Percentiles rank a stretch among this genome's conserved stretches.
These are phyloP conservation scores for Chaetomiaceae sp. DNA, from an alignment of 2,329 filamentous ascomycete species.

Conservation along the genomic window DNA sequence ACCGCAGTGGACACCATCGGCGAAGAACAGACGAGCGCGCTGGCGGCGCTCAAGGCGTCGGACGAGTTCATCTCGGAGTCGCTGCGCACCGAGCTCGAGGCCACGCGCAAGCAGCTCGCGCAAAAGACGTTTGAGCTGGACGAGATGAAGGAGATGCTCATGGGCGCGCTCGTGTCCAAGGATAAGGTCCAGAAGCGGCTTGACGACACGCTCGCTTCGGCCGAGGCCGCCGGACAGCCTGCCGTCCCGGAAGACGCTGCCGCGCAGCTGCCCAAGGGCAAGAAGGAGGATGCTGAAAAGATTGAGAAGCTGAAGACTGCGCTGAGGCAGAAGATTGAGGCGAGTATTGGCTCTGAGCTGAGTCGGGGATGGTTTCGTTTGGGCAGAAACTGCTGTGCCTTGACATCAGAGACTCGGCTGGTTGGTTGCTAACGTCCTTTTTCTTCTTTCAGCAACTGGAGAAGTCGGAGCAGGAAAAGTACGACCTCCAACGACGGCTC, in stretches of 20 bases:
- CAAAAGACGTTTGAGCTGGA: constrained; percentile 48
- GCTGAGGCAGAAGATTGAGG: constrained; percentile 55
- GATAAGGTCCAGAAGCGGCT: constrained; percentile 54
- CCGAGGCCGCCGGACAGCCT: constrained; percentile 33
- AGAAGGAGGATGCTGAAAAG: constrained; percentile 41
- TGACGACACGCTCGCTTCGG: constrained; percentile 36
- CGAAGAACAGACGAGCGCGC: constrained; percentile 49
- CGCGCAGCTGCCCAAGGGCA: constrained; percentile 37
- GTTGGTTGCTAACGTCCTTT: not conserved
- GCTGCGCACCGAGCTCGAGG: constrained; percentile 53
- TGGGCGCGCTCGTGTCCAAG: constrained; percentile 56
- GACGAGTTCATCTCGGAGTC: constrained; percentile 56
- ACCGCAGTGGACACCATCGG: constrained; percentile 46
- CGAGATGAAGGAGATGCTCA: constrained; percentile 54
- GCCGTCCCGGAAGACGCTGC: constrained; percentile 27
- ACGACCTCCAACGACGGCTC: constrained; percentile 51
- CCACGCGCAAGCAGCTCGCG: constrained; percentile 48
- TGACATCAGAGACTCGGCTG: no score
- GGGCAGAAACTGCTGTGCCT: no score
- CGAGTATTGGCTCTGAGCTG: constrained; percentile 36
- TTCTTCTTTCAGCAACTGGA: constrained; percentile 48
- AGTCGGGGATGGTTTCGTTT: constrained; percentile 9
- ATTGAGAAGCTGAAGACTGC: constrained; percentile 53
- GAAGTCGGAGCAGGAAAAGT: constrained; percentile 51
- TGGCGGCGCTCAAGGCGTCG: constrained; percentile 55